These are phyloP conservation scores for Viridothelium virens DNA, from an alignment of 495 filamentous ascomycete genomes.

Conservation along the genomic window DNA sequence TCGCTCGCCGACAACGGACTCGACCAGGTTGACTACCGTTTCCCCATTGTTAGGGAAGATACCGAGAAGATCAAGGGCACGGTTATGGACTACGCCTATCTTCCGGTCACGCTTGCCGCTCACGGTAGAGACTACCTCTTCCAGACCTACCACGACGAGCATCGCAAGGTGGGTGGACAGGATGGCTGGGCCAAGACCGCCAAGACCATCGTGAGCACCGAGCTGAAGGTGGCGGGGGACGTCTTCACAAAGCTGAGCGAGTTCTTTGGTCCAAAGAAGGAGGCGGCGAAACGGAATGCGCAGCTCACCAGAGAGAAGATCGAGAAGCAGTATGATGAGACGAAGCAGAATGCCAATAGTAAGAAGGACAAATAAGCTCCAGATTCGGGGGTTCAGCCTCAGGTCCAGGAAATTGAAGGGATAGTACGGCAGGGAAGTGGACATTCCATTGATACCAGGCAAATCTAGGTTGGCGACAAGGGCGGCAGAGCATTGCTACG, in stretches of 20 bases:
- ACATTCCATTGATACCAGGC: neutral
- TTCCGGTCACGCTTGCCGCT: slow-evolving; percentile 55
- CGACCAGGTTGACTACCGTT: slow-evolving; percentile 61
- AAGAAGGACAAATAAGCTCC: neutral
- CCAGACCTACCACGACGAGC: slow-evolving; percentile 62
- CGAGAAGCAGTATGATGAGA: slow-evolving; percentile 14
- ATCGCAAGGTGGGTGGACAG: slow-evolving; percentile 61
- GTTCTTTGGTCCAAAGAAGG: slow-evolving; percentile 40
- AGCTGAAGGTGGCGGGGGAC: slow-evolving; percentile 63
- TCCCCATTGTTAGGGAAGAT: slow-evolving; percentile 85
- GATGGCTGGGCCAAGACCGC: slow-evolving; percentile 58
- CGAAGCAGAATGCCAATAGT: slow-evolving; percentile 15
- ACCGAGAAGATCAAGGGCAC: slow-evolving; percentile 65
- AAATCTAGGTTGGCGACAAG: neutral
- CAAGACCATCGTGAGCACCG: slow-evolving; percentile 69
- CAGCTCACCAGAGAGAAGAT: slow-evolving; percentile 16
- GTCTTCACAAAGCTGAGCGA: slow-evolving; percentile 50
- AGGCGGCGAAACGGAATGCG: slow-evolving; percentile 25
- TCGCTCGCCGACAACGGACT: slow-evolving; percentile 68
- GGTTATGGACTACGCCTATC: slow-evolving; percentile 56
- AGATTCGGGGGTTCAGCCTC: too few relatives aligned
- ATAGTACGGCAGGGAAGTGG: neutral
- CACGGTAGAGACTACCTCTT: slow-evolving; percentile 70
- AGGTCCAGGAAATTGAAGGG: too few relatives aligned
- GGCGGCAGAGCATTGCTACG: neutral